A percentile compares a stretch with the other conserved stretches of the same genome.
Evolutionary conservation across 2,329 filamentous ascomycete species (phyloP).

Genomic region (Raffaelea arxii): DNA sequence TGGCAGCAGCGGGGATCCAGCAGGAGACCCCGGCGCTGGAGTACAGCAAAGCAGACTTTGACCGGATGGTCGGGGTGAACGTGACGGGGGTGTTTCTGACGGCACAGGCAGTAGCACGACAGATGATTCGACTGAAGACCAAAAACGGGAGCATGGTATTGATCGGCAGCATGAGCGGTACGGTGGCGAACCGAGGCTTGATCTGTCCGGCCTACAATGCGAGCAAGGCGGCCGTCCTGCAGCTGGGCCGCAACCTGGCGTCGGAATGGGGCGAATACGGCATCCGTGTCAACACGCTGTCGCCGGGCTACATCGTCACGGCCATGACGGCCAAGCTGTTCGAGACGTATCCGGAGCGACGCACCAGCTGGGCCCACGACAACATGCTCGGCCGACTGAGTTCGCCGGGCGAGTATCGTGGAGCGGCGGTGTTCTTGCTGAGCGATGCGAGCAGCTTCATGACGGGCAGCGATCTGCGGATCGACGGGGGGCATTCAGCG

Average conservation of each 20-base stretch:
- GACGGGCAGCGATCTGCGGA: slow-evolving; percentile 58
- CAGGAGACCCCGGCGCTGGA: slow-evolving; percentile 77
- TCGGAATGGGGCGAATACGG: slow-evolving; percentile 62
- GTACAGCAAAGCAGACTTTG: slow-evolving; percentile 64
- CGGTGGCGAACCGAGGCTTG: slow-evolving; percentile 53
- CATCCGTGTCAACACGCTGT: slow-evolving; percentile 74
- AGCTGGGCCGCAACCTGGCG: slow-evolving; percentile 61
- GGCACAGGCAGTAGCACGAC: slow-evolving; percentile 75
- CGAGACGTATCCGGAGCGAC: slow-evolving; percentile 59
- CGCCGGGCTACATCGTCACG: slow-evolving; percentile 70
- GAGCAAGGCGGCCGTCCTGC: slow-evolving; percentile 64
- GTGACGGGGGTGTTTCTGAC: slow-evolving; percentile 80
- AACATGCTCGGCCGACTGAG: slow-evolving; percentile 74
- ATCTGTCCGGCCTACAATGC: slow-evolving; percentile 64
- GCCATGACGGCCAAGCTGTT: slow-evolving; percentile 80
- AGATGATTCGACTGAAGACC: slow-evolving; percentile 52
- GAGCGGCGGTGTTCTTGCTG: slow-evolving; percentile 58
- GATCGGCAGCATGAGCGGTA: slow-evolving; percentile 62
- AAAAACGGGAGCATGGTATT: slow-evolving; percentile 51
- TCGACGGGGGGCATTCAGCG: slow-evolving; percentile 60
- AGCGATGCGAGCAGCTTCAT: slow-evolving; percentile 61
- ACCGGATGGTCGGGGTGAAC: slow-evolving; percentile 76
- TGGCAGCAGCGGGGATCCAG: slow-evolving; percentile 63
- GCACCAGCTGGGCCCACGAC: slow-evolving; percentile 63
- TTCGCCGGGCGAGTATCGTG: slow-evolving; percentile 58